Base-by-base conservation (phyloP, 345 rosid genomes). In the Bruguiera gymnorhiza region DNA sequence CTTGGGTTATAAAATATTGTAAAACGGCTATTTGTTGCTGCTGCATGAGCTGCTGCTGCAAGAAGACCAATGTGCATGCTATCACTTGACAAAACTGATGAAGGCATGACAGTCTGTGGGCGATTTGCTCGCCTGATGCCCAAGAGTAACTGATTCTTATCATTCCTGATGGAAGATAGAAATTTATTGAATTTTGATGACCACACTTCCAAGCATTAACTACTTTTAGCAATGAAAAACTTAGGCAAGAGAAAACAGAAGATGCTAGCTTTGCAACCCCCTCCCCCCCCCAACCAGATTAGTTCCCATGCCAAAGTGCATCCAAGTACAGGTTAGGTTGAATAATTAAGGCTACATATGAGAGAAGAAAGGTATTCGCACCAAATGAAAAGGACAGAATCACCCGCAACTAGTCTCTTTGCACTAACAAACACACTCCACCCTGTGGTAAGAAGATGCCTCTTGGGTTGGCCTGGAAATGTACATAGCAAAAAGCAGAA, bases 341-440 rank as follows among this genome's bases (percentile, higher is more conserved):
- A 56, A 24, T 24, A 56, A 55, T 0, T 21, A 55, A 23, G 29
- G 1, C 60, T 23, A 5, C 30, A 56, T 56, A 15, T 43, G 60
- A 56, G 60, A 23, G 29, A 8, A 27, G 60, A 21, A 24, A 23
- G 24, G 60, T 8, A 74, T 30, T 53, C 69, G 37, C 67, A 83
- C 76, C 85, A 81, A 69, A 84, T 81, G 70, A 84, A 84, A 63
- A 84, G 75, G 56, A 84, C 85, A 32, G 87, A 84, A 62, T 84
- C 87, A 48, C 87, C 85, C 31, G 87, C 87, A 66, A 84, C 69
- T 30, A 84, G 87, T 62, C 85, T 79, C 73, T 84, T 84, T 24
- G 87, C 83, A 70, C 87, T 81, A 39, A 84, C 87, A 72, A 84
- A 84, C 39, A 83, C 84, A 63, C 86, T 83, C 86, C 86, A 83